Evolutionary conservation across 2,329 filamentous ascomycete species (phyloP).

Genomic region (Metarhizium guizhouense): DNA sequence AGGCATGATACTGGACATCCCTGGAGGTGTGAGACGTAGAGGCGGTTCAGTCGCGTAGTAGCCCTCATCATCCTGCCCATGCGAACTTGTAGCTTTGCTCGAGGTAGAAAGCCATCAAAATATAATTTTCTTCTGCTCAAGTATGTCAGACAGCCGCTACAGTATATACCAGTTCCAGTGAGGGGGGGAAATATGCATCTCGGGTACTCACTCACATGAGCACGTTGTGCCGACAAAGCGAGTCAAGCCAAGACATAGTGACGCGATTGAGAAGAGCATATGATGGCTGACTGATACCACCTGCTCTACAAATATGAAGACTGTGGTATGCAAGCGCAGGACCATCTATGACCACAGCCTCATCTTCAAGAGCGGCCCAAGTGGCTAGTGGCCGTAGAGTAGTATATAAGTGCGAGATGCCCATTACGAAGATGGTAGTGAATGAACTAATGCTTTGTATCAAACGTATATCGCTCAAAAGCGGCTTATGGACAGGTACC

Average conservation of each 20-base stretch:
- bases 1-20: constrained; percentile 17
- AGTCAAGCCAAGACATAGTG: constrained; percentile 53
- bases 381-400: constrained; percentile 44
- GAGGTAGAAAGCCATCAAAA: constrained; percentile 78
- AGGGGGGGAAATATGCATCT: background rate
- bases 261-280: constrained; percentile 55
- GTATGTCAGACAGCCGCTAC: background rate
- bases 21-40: constrained; percentile 22
- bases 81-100: constrained; percentile 53
- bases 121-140: constrained; percentile 50
- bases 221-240: constrained; percentile 45
- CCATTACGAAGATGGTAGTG: constrained; percentile 33
- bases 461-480: background rate
- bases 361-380: constrained; percentile 28
- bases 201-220: constrained; percentile 43
- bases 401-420: constrained; percentile 47
- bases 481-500: background rate
- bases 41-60: constrained; percentile 45
- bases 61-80: constrained; percentile 50
- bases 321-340: constrained; percentile 71
- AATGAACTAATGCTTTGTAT: background rate
- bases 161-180: background rate
- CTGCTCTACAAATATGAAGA: constrained; percentile 45
- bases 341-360: constrained; percentile 58
- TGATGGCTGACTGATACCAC: constrained; percentile 46